phyloP scores from a whole-genome alignment of 2,329 filamentous ascomycete genomes.

The Colletotrichum chlorophyti region DNA sequence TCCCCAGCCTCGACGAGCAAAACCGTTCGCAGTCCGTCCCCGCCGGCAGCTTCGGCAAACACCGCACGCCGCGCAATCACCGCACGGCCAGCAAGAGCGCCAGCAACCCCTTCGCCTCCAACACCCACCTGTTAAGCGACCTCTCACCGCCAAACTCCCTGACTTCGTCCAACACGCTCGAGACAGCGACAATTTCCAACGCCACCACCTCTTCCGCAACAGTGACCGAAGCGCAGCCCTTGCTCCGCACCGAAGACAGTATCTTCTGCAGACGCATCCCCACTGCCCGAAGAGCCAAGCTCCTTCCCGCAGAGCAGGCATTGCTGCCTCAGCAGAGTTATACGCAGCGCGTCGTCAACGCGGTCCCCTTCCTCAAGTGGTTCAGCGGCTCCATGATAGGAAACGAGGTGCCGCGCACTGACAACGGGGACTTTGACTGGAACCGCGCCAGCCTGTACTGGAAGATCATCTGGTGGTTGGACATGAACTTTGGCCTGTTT shows the following conservation, averaged over 20 bases:
- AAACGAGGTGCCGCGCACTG: conserved; percentile 74
- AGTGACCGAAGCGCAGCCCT: conserved; percentile 43
- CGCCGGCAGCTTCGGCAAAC: conserved; percentile 31
- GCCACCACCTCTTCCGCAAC: conserved; percentile 49
- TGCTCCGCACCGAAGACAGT: conserved; percentile 40
- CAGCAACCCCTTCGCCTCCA: conserved; percentile 43
- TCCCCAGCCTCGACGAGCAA: conserved; percentile 40
- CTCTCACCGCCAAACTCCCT: conserved; percentile 53
- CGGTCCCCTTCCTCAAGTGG: conserved; percentile 75
- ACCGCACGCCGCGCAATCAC: conserved; percentile 34
- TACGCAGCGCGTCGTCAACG: conserved; percentile 67
- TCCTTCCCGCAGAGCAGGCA: conserved; percentile 74
- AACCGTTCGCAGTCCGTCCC: conserved; percentile 45
- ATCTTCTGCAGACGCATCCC: conserved; percentile 69
- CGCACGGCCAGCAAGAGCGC: conserved; percentile 34
- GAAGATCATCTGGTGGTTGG: conserved; percentile 70
- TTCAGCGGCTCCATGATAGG: conserved; percentile 78
- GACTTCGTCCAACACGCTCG: conserved; percentile 62
- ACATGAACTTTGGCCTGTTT: conserved; percentile 64
- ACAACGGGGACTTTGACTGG: conserved; percentile 81
- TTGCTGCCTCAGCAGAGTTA: conserved; percentile 73
- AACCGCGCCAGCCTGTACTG: conserved; percentile 71
- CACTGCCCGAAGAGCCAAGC: conserved; percentile 67
- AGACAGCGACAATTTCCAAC: conserved; percentile 58
- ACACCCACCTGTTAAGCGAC: conserved; percentile 41